These are phyloP conservation scores for Potentilla sterilis DNA, from an alignment of 306 rosid genomes.

Conservation along the genomic window DNA sequence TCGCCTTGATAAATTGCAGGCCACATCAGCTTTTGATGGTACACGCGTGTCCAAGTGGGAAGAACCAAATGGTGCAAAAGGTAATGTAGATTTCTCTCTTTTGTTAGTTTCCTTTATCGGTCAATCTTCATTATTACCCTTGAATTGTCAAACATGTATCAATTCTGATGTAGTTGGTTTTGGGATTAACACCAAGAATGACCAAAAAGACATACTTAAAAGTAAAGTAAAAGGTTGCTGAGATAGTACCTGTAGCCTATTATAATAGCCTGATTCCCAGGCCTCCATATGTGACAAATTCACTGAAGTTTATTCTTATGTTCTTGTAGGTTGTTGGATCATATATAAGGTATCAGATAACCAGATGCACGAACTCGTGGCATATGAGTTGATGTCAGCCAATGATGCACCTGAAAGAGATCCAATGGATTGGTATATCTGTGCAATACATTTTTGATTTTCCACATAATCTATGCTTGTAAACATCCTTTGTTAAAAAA, in stretches of 20 bases:
- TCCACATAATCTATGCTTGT: neutral
- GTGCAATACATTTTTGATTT: neutral
- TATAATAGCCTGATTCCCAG: neutral
- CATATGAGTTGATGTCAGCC: slow-evolving; percentile 94
- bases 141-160: neutral
- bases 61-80: slow-evolving; percentile 91
- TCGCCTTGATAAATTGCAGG: slow-evolving; percentile 47
- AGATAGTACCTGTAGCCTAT: neutral
- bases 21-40: slow-evolving; percentile 90
- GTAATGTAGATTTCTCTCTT: slow-evolving; percentile 32
- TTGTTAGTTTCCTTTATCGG: neutral
- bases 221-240: neutral
- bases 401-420: slow-evolving; percentile 95
- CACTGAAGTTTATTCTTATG: slow-evolving; percentile 1
- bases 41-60: slow-evolving; percentile 73
- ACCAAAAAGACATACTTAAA: neutral
- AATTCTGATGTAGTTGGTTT: neutral
- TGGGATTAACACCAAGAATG: neutral
- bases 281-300: neutral
- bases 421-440: slow-evolving; percentile 83
- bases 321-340: slow-evolving; percentile 73
- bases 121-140: neutral
- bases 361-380: slow-evolving; percentile 66
- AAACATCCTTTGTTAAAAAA: neutral
- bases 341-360: slow-evolving; percentile 48